Base-by-base conservation (phyloP, 1,284 basidiomycete species). In the Apiotrichum porosum region DNA sequence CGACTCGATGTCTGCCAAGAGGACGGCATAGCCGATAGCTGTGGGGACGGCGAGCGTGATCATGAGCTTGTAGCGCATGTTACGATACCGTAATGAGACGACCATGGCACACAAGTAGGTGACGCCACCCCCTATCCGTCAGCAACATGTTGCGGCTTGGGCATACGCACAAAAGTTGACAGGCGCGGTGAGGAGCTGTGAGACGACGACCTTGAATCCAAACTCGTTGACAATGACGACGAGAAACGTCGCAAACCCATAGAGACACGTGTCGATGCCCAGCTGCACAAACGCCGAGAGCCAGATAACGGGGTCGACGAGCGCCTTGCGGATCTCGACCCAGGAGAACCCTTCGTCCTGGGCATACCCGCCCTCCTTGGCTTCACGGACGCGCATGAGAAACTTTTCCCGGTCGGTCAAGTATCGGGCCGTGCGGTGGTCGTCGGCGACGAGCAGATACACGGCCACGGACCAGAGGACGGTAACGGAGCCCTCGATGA, bases 161-260 rank as follows among this genome's bases (percentile, higher is more conserved):
- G n/a, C n/a, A n/a, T 5, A 12, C 18, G 8, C 37, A 43, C 31
- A 49, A 19, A 49, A 49, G 50, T 60, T 58, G 19, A 63, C 52
- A 0, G 61, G 61, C 2, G 54, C 58, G 4, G 61, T 61, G n/a
- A 63, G 42, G 3, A 56, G 56, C 32, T 65, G 60, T 2, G 52
- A 47, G 6, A 50, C 44, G 24, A 63, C 47, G 2, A 42, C 45
- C n/a, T 47, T 50, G 41, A 54, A 54, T 3, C 56, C 51, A 14
- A 57, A 44, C 10, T 48, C 39, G 30, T 47, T 50, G 19, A 63
- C 40, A 31, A 63, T 61, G 13, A 60, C 51, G 10, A 55, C 54
- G 14, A 61, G 43, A 51, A 63, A 62, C 3, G 57, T 63, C 1
- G 50, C 28, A 28, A 42, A 46, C 4, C 52, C 59, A 36, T 59